Evolutionary conservation across 768 basidiomycete genomes (phyloP).

Genomic region (Termitomyces sp.): DNA sequence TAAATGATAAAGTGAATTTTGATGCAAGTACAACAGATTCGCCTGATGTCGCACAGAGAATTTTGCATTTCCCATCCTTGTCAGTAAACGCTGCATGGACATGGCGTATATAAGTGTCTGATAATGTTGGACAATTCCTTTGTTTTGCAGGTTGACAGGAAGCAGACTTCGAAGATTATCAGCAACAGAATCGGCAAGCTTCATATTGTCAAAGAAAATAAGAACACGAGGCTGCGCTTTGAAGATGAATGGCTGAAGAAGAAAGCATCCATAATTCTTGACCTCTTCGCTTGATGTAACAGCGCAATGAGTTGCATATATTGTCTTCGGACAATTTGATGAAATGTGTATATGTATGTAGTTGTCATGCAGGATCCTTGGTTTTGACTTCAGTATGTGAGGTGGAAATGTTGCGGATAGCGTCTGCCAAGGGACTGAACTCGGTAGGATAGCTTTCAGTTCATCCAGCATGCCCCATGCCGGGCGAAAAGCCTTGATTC

Average conservation of each 20-base stretch:
- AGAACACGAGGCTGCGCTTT: no score
- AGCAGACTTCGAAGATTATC: no score
- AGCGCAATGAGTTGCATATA: conserved; percentile 24
- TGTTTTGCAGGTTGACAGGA: no score
- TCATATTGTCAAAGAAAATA: no score
- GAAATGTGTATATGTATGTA: conserved; percentile 14
- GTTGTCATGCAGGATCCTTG: conserved; percentile 11
- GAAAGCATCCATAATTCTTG: conserved; percentile 23
- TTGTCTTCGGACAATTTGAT: conserved; percentile 25
- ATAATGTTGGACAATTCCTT: no score
- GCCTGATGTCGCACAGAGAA: conserved; percentile 24
- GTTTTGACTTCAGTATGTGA: conserved; percentile 18
- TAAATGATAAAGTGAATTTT: conserved; percentile 6
- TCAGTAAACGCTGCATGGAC: no score
- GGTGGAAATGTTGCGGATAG: conserved; percentile 21
- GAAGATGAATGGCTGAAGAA: no score
- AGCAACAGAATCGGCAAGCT: no score
- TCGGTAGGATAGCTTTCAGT: conserved; percentile 14
- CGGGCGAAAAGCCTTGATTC: background rate
- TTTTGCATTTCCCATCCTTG: no score
- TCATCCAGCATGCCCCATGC: background rate
- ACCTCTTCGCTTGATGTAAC: conserved; percentile 13
- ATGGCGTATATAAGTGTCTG: no score
- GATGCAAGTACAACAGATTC: no score
- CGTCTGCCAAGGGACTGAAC: conserved; percentile 6